Evolutionary conservation across 2,329 filamentous ascomycete genomes (phyloP).

Genomic region (Bisporella sp.): DNA sequence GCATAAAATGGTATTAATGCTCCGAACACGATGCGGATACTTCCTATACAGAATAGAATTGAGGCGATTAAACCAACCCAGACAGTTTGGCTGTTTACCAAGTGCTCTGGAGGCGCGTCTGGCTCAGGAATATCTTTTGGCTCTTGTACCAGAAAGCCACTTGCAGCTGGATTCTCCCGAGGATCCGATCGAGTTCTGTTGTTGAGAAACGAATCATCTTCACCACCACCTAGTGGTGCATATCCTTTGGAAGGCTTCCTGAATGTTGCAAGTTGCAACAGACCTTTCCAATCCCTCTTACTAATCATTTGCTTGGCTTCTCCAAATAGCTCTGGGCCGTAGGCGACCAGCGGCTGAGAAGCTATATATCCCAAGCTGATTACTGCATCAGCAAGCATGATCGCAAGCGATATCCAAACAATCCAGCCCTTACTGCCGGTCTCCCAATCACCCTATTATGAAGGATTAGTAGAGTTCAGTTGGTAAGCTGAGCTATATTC

Average conservation of each 20-base stretch:
- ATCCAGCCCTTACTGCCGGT: conserved; percentile 97
- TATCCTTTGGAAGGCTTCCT: conserved; percentile 19
- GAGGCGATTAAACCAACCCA: conserved; percentile 70
- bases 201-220: background rate
- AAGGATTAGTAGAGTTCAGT: too few species aligned
- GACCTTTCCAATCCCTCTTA: conserved; percentile 24
- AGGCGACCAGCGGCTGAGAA: conserved; percentile 51
- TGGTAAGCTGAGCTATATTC: too few species aligned
- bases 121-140: conserved; percentile 36
- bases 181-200: conserved; percentile 1
- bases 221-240: conserved; percentile 15
- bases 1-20: conserved; percentile 71
- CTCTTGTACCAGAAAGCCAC: conserved; percentile 7
- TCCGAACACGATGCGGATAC: conserved; percentile 79
- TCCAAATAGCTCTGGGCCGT: conserved; percentile 34
- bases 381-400: conserved; percentile 92
- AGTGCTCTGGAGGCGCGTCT: conserved; percentile 79
- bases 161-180: conserved; percentile 1
- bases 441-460: conserved; percentile 63
- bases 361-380: conserved; percentile 79
- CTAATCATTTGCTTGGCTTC: conserved; percentile 19
- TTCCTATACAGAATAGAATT: conserved; percentile 69
- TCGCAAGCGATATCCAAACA: conserved; percentile 90
- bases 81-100: conserved; percentile 67
- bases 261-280: conserved; percentile 12